Evolutionary conservation across 306 rosid genomes (phyloP).

Genomic region (Vigna trinervia): DNA sequence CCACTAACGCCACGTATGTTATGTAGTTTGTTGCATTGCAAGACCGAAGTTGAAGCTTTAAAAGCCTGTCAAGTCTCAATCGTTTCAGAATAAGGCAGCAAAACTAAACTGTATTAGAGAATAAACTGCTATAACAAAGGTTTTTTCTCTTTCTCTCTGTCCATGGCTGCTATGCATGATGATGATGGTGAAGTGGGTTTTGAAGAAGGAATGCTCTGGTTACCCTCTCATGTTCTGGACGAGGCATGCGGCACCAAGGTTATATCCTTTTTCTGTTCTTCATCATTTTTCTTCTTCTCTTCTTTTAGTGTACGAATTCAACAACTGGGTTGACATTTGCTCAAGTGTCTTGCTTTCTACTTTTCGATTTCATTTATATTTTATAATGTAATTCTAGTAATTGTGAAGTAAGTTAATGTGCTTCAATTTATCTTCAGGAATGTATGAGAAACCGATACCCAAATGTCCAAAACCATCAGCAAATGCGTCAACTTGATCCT

Average conservation of each 20-base stretch:
- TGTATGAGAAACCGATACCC: slow-evolving; percentile 4
- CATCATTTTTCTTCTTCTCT: too few species aligned
- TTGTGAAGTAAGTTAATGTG: not conserved
- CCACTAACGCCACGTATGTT: slow-evolving; percentile 37
- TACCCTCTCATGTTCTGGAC: slow-evolving; percentile 63
- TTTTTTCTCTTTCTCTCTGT: not conserved
- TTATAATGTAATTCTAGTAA: too few species aligned
- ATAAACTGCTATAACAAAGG: not conserved
- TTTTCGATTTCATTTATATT: too few species aligned
- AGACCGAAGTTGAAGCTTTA: slow-evolving; percentile 70
- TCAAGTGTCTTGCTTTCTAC: too few species aligned
- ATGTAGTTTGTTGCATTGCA: slow-evolving; percentile 44
- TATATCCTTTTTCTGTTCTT: too few species aligned
- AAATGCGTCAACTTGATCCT: slow-evolving; percentile 12
- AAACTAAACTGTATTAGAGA: slow-evolving; percentile 11
- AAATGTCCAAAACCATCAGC: slow-evolving; percentile 28
- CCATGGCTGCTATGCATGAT: slow-evolving; percentile 59
- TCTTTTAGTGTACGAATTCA: too few species aligned
- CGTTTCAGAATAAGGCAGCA: slow-evolving; percentile 42
- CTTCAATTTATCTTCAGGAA: slow-evolving; percentile 40
- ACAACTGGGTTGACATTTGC: too few species aligned
- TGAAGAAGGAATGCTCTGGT: slow-evolving; percentile 69
- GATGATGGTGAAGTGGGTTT: slow-evolving; percentile 54
- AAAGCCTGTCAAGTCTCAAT: slow-evolving; percentile 43
- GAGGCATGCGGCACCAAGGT: slow-evolving; percentile 31